Conservation (phyloP, 192 early-diverging fungal species). For the Paraglomus brasilianum region DNA sequence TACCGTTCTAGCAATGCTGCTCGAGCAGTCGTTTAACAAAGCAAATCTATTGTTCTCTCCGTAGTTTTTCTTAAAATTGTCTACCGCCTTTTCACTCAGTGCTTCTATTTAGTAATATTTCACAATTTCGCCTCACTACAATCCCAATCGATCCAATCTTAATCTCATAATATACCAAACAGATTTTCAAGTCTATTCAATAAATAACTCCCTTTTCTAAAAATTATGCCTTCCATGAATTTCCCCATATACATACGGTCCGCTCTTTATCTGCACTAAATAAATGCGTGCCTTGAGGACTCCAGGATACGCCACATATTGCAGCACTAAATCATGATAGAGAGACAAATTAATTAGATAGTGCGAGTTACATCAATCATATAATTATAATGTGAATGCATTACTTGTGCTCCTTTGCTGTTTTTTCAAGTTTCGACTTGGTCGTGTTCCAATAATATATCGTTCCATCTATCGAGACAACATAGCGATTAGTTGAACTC, state of each 20-base stretch:
- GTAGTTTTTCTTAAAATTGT: too few species aligned
- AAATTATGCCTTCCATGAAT: background rate
- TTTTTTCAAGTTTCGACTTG: slow-evolving; percentile 65
- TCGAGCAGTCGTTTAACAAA: too few species aligned
- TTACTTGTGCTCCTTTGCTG: slow-evolving; percentile 70
- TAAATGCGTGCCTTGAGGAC: slow-evolving; percentile 54
- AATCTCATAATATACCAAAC: too few species aligned
- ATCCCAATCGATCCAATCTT: too few species aligned
- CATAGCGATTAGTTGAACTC: background rate
- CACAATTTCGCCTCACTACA: too few species aligned
- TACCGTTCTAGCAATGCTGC: too few species aligned
- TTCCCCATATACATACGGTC: slow-evolving; percentile 58
- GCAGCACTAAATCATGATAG: slow-evolving; percentile 34
- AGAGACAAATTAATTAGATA: background rate
- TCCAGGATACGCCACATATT: slow-evolving; percentile 73
- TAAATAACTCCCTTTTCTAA: background rate
- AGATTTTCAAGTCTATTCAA: too few species aligned
- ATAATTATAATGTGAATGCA: background rate
- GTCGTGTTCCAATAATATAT: slow-evolving; percentile 78
- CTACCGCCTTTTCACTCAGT: too few species aligned
- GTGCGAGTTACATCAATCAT: too few species aligned
- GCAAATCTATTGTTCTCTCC: too few species aligned
- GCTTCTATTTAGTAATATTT: too few species aligned
- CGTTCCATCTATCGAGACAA: slow-evolving; percentile 57
- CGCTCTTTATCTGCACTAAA: slow-evolving; percentile 72